Percentiles rank a stretch among this genome's conserved stretches.
Conservation (phyloP, 2,329 filamentous ascomycete genomes). For the Paecilomyces formosus region DNA sequence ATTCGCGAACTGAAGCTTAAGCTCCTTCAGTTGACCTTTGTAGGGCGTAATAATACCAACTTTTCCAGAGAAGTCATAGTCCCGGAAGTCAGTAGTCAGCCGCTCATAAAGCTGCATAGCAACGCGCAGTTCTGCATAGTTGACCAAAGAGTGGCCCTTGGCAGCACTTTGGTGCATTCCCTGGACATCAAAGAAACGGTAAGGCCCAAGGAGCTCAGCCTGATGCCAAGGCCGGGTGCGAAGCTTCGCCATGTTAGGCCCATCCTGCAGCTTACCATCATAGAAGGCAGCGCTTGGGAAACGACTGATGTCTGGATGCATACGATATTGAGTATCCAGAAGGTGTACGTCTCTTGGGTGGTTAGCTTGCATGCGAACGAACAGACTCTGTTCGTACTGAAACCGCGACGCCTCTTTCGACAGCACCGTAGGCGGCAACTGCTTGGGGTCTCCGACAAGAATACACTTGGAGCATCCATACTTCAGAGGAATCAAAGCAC, state of each 20-base stretch:
- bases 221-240: constrained; percentile 79
- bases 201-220: constrained; percentile 74
- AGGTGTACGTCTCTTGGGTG: constrained; percentile 82
- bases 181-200: constrained; percentile 93
- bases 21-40: constrained; percentile 79
- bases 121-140: constrained; percentile 76
- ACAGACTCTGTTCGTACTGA: constrained; percentile 95
- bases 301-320: constrained; percentile 92
- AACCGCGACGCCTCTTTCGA: constrained; percentile 87
- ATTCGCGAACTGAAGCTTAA: constrained; percentile 66
- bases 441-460: constrained; percentile 94
- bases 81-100: constrained; percentile 63
- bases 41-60: constrained; percentile 98
- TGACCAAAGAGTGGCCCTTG: constrained; percentile 83
- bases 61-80: constrained; percentile 67
- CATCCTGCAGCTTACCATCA: constrained; percentile 77
- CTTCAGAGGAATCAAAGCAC: constrained; percentile 91
- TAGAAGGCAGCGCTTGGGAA: constrained; percentile 94
- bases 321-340: constrained; percentile 96
- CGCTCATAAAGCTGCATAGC: constrained; percentile 79
- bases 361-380: constrained; percentile 96
- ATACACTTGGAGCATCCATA: constrained; percentile 97
- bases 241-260: constrained; percentile 69
- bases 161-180: constrained; percentile 77
- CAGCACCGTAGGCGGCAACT: constrained; percentile 89